A percentile compares a stretch with the other conserved stretches of the same genome.
These are phyloP conservation scores for Thielaviopsis ethacetica DNA, from an alignment of 2,329 filamentous ascomycete genomes.

Conservation along the genomic window DNA sequence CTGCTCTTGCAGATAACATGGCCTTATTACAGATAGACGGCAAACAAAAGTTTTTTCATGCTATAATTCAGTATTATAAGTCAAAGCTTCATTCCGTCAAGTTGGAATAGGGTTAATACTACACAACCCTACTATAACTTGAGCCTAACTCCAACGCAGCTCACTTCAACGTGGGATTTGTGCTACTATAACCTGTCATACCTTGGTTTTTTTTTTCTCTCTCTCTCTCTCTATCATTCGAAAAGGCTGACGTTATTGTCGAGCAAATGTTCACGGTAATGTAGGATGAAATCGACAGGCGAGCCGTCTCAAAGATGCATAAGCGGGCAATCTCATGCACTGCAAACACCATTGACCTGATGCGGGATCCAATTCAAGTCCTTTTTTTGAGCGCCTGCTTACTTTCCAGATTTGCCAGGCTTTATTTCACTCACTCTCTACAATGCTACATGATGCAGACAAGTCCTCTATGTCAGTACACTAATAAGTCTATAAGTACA, in stretches of 20 bases:
- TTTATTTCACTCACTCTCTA: neutral
- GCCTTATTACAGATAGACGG: neutral
- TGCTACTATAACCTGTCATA: too few species aligned
- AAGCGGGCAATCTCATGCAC: neutral
- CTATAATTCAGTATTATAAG: neutral
- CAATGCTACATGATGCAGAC: neutral
- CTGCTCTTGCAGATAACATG: neutral
- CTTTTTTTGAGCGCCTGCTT: neutral
- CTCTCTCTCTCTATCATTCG: too few species aligned
- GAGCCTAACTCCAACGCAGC: neutral
- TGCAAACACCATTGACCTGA: neutral
- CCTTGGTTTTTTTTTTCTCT: neutral
- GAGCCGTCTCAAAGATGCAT: neutral
- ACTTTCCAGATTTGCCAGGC: neutral
- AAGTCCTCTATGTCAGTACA: neutral
- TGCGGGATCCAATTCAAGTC: neutral
- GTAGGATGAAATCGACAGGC: neutral
- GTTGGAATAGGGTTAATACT: neutral
- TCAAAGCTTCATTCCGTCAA: neutral
- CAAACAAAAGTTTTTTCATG: neutral
- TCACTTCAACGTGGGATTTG: neutral
- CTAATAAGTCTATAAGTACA: too few species aligned
- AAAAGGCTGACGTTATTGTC: too few species aligned
- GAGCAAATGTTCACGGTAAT: too few species aligned
- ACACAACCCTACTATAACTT: neutral